phyloP scores from a whole-genome alignment of 2,329 filamentous ascomycete genomes.

The Phaeoacremonium minimum region DNA sequence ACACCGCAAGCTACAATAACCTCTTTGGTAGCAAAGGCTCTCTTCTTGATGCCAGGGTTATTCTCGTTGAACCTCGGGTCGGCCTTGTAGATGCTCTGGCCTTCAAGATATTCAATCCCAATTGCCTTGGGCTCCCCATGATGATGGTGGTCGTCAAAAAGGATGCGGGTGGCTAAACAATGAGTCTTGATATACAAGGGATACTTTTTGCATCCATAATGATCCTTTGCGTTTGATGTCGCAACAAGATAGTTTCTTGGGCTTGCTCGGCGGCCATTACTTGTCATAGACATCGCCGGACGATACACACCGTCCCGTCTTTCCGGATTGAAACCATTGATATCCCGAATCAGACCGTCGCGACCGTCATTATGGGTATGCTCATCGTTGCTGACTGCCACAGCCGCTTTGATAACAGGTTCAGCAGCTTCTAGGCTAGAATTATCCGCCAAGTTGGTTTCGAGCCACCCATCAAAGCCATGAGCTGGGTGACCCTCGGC shows the following conservation, averaged over 20 bases:
- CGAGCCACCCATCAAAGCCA: slow-evolving; percentile 46
- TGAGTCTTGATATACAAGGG: slow-evolving; percentile 36
- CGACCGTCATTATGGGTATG: no score
- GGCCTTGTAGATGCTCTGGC: slow-evolving; percentile 13
- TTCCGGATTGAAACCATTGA: slow-evolving; percentile 3
- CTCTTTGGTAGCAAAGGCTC: slow-evolving; percentile 13
- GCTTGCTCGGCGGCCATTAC: slow-evolving; percentile 30
- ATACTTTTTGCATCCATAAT: slow-evolving; percentile 16
- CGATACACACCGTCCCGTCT: slow-evolving; percentile 39
- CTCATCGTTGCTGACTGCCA: no score
- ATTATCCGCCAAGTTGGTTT: slow-evolving; percentile 36
- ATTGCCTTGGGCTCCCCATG: slow-evolving; percentile 11
- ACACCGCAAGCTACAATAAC: slow-evolving; percentile 24
- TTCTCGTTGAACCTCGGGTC: slow-evolving; percentile 6
- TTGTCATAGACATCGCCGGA: slow-evolving; percentile 40
- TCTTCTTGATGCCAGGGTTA: slow-evolving; percentile 1
- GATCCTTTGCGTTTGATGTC: slow-evolving; percentile 29
- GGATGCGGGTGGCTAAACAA: slow-evolving; percentile 24
- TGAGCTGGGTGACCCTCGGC: slow-evolving; percentile 32
- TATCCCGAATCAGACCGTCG: slow-evolving; percentile 6
- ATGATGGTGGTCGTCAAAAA: slow-evolving; percentile 27
- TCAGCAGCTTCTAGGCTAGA: slow-evolving; percentile 38
- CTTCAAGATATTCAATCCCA: slow-evolving; percentile 14
- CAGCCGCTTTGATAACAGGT: no score
- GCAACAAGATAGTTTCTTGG: slow-evolving; percentile 25